Evolutionary conservation across 345 rosid genomes (phyloP).

Genomic region (Melastoma malabathricum): DNA sequence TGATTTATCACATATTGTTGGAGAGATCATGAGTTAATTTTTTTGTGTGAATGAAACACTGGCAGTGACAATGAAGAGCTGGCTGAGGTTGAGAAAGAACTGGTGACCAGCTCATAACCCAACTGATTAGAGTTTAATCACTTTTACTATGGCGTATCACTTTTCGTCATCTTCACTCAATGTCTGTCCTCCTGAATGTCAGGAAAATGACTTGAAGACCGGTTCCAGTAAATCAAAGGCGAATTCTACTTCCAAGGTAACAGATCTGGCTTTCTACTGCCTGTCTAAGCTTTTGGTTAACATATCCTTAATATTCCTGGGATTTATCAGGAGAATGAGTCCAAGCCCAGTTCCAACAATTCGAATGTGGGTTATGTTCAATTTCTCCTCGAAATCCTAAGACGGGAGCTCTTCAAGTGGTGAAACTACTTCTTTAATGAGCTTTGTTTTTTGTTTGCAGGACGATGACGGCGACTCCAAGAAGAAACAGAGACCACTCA

Average conservation of each 20-base stretch:
- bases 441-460: neutral
- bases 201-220: constrained; percentile 3
- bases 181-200: neutral
- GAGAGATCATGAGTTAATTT: too few species aligned
- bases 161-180: neutral
- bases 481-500: constrained; percentile 10
- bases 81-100: constrained; percentile 15
- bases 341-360: neutral
- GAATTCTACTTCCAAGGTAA: neutral
- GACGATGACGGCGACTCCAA: constrained; percentile 6
- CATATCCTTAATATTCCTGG: neutral
- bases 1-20: too few species aligned
- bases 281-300: too few species aligned
- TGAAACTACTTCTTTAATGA: neutral
- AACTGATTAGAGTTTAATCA: neutral
- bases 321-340: neutral
- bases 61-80: constrained; percentile 15
- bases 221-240: constrained; percentile 3
- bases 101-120: constrained; percentile 5
- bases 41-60: neutral
- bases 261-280: too few species aligned
- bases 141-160: neutral
- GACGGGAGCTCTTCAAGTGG: neutral
- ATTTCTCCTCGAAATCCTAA: neutral
- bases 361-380: neutral